Percentiles rank a stretch among this genome's conserved stretches.
Evolutionary conservation across 257 asterid genomes (phyloP).

Genomic region (Nicotiana obtusifolia): DNA sequence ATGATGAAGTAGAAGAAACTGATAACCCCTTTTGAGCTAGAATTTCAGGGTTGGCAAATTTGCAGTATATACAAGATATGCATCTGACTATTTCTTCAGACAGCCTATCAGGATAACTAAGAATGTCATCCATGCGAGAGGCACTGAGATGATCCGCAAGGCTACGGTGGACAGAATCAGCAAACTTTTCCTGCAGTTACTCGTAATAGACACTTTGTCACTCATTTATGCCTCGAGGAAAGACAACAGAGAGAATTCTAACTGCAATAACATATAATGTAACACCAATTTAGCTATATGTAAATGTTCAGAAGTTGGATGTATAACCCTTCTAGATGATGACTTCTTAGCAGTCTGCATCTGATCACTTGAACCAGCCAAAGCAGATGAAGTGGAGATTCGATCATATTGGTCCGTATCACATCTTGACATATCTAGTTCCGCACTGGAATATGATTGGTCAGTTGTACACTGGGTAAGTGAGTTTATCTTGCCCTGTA

Average conservation of each 20-base stretch:
- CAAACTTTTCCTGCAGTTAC: conserved; percentile 50
- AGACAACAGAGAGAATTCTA: background rate
- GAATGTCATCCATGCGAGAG: conserved; percentile 37
- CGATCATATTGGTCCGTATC: conserved; percentile 19
- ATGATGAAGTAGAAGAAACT: conserved; percentile 64
- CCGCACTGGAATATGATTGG: conserved; percentile 20
- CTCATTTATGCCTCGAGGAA: conserved; percentile 7
- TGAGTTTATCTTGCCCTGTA: conserved; percentile 21
- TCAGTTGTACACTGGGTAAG: conserved; percentile 21
- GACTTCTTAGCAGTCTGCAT: conserved; percentile 34
- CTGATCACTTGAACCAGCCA: conserved; percentile 34
- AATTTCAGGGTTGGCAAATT: conserved; percentile 40
- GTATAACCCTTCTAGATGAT: conserved; percentile 45
- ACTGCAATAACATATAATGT: background rate
- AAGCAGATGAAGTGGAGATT: conserved; percentile 38
- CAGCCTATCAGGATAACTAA: conserved; percentile 49
- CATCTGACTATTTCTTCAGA: conserved; percentile 75
- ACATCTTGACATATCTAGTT: conserved; percentile 16
- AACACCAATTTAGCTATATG: background rate
- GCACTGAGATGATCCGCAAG: conserved; percentile 74
- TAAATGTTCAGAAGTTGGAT: conserved; percentile 9
- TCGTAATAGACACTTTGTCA: background rate
- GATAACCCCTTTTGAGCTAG: conserved; percentile 41
- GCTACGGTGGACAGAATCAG: conserved; percentile 43
- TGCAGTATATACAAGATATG: conserved; percentile 76